Evolutionary conservation across 345 rosid genomes (phyloP).

Genomic region (Eucalyptus pauciflora): DNA sequence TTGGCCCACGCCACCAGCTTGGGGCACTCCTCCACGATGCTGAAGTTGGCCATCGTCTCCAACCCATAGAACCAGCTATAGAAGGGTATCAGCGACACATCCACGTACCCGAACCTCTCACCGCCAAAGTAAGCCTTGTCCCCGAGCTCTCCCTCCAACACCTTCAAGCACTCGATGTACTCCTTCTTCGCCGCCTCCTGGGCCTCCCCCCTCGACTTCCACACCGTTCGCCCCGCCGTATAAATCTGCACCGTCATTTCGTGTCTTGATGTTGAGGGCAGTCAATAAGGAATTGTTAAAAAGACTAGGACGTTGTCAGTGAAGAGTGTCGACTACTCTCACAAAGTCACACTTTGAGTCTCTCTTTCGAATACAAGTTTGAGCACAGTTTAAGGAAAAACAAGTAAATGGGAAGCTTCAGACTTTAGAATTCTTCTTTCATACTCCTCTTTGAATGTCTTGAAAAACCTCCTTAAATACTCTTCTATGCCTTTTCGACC

Average conservation of each 20-base stretch:
- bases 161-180: not conserved
- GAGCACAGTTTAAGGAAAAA: too few relatives aligned
- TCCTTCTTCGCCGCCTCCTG: slow-evolving; percentile 2
- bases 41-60: not conserved
- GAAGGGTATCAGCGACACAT: slow-evolving; percentile 2
- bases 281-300: not conserved
- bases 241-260: not conserved
- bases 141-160: slow-evolving; percentile 9
- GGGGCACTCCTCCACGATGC: slow-evolving; percentile 2
- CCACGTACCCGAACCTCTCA: not conserved
- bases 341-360: too few relatives aligned
- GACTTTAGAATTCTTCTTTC: too few relatives aligned
- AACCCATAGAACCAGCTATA: not conserved
- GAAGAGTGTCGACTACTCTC: too few relatives aligned
- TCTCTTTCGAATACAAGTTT: too few relatives aligned
- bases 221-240: not conserved
- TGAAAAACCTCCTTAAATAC: too few relatives aligned
- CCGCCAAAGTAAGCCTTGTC: slow-evolving; percentile 7
- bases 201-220: not conserved
- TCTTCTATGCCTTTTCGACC: too few relatives aligned
- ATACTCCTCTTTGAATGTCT: too few relatives aligned
- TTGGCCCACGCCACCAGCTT: slow-evolving; percentile 9
- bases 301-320: not conserved
- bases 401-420: too few relatives aligned
- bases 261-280: not conserved